Base-by-base conservation (phyloP, 108 stramenopile species). In the Fragilariopsis cylindrus region DNA sequence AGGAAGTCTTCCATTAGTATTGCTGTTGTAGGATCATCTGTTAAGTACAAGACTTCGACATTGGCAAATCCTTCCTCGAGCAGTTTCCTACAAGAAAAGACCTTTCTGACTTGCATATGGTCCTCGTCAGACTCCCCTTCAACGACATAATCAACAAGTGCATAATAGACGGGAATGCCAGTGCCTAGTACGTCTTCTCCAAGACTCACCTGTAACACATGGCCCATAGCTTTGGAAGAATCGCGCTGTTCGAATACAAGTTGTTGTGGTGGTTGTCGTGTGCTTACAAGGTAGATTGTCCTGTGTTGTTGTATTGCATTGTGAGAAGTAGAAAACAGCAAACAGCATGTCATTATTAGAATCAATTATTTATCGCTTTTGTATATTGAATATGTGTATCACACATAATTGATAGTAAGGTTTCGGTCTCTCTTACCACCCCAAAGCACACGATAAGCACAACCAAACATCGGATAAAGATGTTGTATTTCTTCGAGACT, bases 21-120 rank as follows among this genome's bases (percentile, higher is more conserved):
- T 7, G 73, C 66, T 9, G 70, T 75, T 7, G 81, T 82, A 3
- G 87, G 87, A 65, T 87, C 83, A 16, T 82, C 69, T 18, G 47
- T 53, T 63, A 87, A 64, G 8, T 81, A 80, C 58, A 87, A 53
- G 47, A 87, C 50, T 40, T 81, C 69, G 3, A 87, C 83, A 69
- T 87, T 87, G 60, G 78, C 78, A 78, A 87, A 87, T 13, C 87
- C 87, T 64, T 82, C 73, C 56, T 87, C 76, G 60, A 87, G 60
- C 19, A 77, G 67, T 45, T 63, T 65, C 41, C 71, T 58, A n/a
- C 78, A 82, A 4, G 65, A 48, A 73, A 87, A 87, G 3, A 69
- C 55, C 64, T 87, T 87, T 42, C 87, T 70, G 48, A 87, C 62
- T 62, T 87, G 87, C 8, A 87, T 45, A 6, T 69, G 76, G 3